Evolutionary conservation across 2,329 filamentous ascomycete genomes (phyloP).

Genomic region (Thielaviopsis populi): DNA sequence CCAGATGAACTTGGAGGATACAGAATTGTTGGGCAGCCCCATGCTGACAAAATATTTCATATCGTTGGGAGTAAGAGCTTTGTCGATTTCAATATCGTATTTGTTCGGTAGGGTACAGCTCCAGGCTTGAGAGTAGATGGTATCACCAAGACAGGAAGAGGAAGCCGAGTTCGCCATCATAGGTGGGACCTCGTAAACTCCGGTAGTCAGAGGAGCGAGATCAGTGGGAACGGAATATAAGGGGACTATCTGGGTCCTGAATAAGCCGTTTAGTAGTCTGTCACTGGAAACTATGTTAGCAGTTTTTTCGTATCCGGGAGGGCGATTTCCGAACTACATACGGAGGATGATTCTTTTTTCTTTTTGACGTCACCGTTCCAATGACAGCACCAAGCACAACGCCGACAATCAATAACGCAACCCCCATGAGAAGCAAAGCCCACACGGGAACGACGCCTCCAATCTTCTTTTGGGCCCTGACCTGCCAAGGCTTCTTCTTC

Average conservation of each 20-base stretch:
- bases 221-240: conserved; percentile 27
- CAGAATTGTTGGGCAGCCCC: conserved; percentile 27
- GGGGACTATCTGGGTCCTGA: conserved; percentile 11
- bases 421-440: conserved; percentile 38
- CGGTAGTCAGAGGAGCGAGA: conserved; percentile 38
- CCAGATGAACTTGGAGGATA: conserved; percentile 30
- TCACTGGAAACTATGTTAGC: not conserved
- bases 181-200: conserved; percentile 41
- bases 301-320: not conserved
- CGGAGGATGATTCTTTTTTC: conserved; percentile 17
- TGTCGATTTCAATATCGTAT: conserved; percentile 30
- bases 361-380: conserved; percentile 30
- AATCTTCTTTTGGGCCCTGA: conserved; percentile 37
- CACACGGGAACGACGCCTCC: conserved; percentile 47
- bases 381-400: conserved; percentile 43
- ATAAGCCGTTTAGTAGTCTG: not conserved
- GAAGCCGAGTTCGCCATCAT: conserved; percentile 35
- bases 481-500: conserved; percentile 33
- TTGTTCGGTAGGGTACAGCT: conserved; percentile 41
- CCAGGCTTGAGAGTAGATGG: conserved; percentile 44
- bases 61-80: conserved; percentile 21
- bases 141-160: conserved; percentile 42
- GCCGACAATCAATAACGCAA: conserved; percentile 37
- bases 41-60: conserved; percentile 29
- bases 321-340: not conserved